These are phyloP conservation scores for Calonectria pseudoreteaudii DNA, from an alignment of 2,329 filamentous ascomycete genomes.

Conservation along the genomic window DNA sequence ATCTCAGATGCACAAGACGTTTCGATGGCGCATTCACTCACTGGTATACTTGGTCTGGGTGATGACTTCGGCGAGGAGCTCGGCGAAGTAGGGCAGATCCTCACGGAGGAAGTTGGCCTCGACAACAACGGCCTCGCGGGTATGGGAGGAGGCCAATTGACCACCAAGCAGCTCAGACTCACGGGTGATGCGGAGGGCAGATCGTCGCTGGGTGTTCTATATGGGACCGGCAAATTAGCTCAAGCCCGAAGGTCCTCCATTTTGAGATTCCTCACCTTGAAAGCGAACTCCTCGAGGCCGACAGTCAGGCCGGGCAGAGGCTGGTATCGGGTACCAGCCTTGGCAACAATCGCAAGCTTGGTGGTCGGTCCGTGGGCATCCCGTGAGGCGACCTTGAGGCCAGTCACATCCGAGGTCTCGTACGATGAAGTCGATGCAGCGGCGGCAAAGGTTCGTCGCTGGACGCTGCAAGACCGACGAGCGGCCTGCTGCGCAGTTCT, in stretches of 20 bases:
- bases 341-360: slow-evolving; percentile 90
- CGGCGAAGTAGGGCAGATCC: slow-evolving; percentile 97
- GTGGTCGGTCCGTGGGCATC: slow-evolving; percentile 90
- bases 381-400: slow-evolving; percentile 92
- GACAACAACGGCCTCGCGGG: slow-evolving; percentile 91
- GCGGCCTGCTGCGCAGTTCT: slow-evolving; percentile 69
- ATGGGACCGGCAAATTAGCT: slow-evolving; percentile 61
- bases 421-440: slow-evolving; percentile 79
- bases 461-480: slow-evolving; percentile 68
- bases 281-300: slow-evolving; percentile 94
- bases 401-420: slow-evolving; percentile 85
- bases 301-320: slow-evolving; percentile 89
- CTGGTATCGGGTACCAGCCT: slow-evolving; percentile 95
- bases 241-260: slow-evolving; percentile 32
- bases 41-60: slow-evolving; percentile 87
- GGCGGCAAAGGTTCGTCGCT: slow-evolving; percentile 70
- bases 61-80: slow-evolving; percentile 93
- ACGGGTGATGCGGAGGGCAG: slow-evolving; percentile 91
- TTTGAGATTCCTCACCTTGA: slow-evolving; percentile 75
- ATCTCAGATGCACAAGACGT: slow-evolving; percentile 8
- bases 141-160: slow-evolving; percentile 88
- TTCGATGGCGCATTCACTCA: slow-evolving; percentile 54
- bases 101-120: slow-evolving; percentile 95
- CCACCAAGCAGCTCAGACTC: slow-evolving; percentile 96
- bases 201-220: slow-evolving; percentile 88